Evolutionary conservation across 208 protist species (phyloP).

Genomic region (Crithidia mellificae): DNA sequence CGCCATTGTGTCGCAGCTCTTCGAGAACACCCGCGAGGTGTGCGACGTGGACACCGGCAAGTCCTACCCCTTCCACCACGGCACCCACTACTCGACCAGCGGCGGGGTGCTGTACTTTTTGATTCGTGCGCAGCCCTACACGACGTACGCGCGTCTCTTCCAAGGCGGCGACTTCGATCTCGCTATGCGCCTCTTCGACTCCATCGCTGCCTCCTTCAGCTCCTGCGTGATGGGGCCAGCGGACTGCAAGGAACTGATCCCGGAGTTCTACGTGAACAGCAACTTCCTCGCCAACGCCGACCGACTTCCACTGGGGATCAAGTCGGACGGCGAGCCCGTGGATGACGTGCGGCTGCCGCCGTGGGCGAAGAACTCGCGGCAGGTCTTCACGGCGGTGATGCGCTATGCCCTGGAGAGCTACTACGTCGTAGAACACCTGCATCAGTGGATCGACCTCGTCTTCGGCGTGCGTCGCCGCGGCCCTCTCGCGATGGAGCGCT

Average conservation of each 20-base stretch:
- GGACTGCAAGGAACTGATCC: conserved; percentile 96
- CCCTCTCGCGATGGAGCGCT: conserved; percentile 73
- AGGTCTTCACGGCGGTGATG: conserved; percentile 93
- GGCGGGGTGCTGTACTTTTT: conserved; percentile 96
- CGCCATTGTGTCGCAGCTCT: conserved; percentile 75
- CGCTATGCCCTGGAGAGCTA: conserved; percentile 93
- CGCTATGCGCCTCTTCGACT: conserved; percentile 94
- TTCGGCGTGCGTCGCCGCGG: conserved; percentile 97
- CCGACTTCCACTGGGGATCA: conserved; percentile 80
- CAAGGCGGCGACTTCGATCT: conserved; percentile 93
- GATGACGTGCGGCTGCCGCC: conserved; percentile 94
- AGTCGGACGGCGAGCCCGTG: conserved; percentile 82
- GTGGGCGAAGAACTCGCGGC: conserved; percentile 92
- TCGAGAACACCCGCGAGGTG: conserved; percentile 54
- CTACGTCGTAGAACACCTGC: conserved; percentile 90
- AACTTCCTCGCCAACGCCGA: conserved; percentile 94
- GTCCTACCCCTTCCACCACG: conserved; percentile 95
- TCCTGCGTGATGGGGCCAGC: conserved; percentile 79
- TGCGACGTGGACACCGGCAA: conserved; percentile 35
- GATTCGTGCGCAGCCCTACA: conserved; percentile 97
- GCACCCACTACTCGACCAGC: conserved; percentile 97
- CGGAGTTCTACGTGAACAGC: conserved; percentile 95
- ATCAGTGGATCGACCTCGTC: conserved; percentile 98
- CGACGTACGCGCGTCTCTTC: conserved; percentile 81
- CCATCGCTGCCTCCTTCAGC: conserved; percentile 75